A percentile compares a stretch with the other conserved stretches of the same genome.
Conservation (phyloP, 2,329 filamentous ascomycete genomes). For the Aspergillus tanneri region DNA sequence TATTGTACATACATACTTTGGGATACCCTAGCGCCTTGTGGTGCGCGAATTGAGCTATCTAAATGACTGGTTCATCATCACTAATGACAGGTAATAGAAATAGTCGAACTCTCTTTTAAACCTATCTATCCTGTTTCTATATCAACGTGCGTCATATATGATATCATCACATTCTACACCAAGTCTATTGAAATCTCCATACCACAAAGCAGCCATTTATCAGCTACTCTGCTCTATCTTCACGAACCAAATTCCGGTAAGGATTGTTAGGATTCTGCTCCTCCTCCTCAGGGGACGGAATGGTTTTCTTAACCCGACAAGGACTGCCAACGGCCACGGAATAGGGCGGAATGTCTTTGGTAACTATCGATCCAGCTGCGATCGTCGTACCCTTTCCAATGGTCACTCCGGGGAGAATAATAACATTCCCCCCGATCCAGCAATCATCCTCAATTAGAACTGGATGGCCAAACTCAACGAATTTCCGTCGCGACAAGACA, state of each 20-base stretch:
- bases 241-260: conserved; percentile 22
- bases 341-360: conserved; percentile 36
- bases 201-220: too few species aligned
- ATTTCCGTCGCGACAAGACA: conserved; percentile 48
- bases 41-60: too few species aligned
- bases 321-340: conserved; percentile 33
- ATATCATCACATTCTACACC: background rate
- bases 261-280: conserved; percentile 24
- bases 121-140: too few species aligned
- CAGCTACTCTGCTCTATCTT: conserved; percentile 7
- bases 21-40: too few species aligned
- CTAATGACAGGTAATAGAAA: too few species aligned
- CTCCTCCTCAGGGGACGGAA: conserved; percentile 26
- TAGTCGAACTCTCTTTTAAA: too few species aligned
- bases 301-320: conserved; percentile 26
- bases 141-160: too few species aligned
- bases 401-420: conserved; percentile 44
- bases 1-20: too few species aligned
- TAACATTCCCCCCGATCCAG: conserved; percentile 52
- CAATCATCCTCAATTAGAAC: conserved; percentile 51
- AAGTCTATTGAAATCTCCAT: too few species aligned
- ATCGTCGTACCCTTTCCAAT: conserved; percentile 46
- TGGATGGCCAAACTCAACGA: conserved; percentile 51
- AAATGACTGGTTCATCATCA: too few species aligned
- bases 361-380: conserved; percentile 43